Evolutionary conservation across 768 basidiomycete species (phyloP).

Genomic region (Chalciporus sphaerocephalus): DNA sequence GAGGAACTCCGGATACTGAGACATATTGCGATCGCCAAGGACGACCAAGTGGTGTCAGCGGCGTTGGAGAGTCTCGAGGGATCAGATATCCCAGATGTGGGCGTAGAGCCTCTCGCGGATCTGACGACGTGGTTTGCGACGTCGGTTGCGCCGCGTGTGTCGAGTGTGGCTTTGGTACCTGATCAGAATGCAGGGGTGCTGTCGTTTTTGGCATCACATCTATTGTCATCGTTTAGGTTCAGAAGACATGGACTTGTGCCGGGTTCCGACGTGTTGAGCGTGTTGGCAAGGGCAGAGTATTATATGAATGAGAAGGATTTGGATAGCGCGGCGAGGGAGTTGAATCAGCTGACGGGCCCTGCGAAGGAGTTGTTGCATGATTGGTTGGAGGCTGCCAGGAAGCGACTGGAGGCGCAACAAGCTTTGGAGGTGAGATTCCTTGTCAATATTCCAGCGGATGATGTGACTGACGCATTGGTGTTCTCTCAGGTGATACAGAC

Average conservation of each 20-base stretch:
- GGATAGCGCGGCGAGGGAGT: conserved; percentile 74
- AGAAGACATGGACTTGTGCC: conserved; percentile 64
- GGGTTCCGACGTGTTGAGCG: conserved; percentile 82
- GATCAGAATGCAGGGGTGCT: conserved; percentile 85
- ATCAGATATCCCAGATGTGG: conserved; percentile 72
- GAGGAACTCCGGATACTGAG: conserved; percentile 83
- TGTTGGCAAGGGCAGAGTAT: conserved; percentile 84
- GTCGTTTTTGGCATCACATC: conserved; percentile 78
- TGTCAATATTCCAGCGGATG: too few relatives aligned
- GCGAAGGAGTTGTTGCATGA: conserved; percentile 71
- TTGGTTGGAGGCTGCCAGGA: conserved; percentile 88
- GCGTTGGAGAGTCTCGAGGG: conserved; percentile 66
- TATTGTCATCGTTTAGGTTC: conserved; percentile 74
- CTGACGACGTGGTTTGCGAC: conserved; percentile 88
- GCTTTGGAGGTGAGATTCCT: conserved; percentile 72
- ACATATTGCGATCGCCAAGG: conserved; percentile 63
- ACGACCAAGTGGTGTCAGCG: conserved; percentile 63
- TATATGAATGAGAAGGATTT: conserved; percentile 90
- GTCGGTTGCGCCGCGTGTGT: conserved; percentile 78
- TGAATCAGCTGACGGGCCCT: conserved; percentile 85
- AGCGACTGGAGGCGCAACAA: conserved; percentile 86
- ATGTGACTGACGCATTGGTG: conserved; percentile 11
- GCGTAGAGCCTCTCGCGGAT: conserved; percentile 84
- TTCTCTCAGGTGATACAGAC: conserved; percentile 75
- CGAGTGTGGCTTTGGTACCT: conserved; percentile 88